A percentile compares a stretch with the other conserved stretches of the same genome.
phyloP scores from a whole-genome alignment of 768 basidiomycete genomes.

The Cyclocybe aegerita region DNA sequence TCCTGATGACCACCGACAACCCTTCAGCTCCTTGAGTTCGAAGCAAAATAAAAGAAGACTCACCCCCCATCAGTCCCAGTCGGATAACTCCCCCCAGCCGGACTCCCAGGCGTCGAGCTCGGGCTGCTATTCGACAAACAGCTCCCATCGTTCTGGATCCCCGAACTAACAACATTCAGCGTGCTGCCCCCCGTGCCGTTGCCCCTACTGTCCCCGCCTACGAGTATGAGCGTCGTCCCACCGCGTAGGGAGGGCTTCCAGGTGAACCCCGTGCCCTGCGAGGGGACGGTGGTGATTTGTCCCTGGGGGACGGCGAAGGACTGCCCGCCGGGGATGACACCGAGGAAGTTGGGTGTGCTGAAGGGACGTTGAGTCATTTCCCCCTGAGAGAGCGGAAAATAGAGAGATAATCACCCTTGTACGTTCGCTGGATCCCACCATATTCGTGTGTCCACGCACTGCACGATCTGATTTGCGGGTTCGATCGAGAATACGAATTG shows the following conservation, averaged over 20 bases:
- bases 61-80: constrained; percentile 44
- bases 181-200: constrained; percentile 69
- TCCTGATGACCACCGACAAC: constrained; percentile 19
- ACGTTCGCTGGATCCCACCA: constrained; percentile 60
- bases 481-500: constrained; percentile 60
- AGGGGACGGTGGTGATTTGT: constrained; percentile 38
- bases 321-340: constrained; percentile 78
- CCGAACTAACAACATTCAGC: constrained; percentile 52
- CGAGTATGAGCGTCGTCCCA: constrained; percentile 65
- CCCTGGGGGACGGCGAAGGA: constrained; percentile 65
- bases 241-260: constrained; percentile 67
- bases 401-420: constrained; percentile 42
- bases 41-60: not conserved
- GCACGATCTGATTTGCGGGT: constrained; percentile 63
- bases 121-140: constrained; percentile 66
- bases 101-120: constrained; percentile 73
- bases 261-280: constrained; percentile 60
- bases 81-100: constrained; percentile 73
- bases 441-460: constrained; percentile 61
- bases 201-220: constrained; percentile 68
- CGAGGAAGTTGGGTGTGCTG: constrained; percentile 62
- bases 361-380: not conserved
- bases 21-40: constrained; percentile 12
- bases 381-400: not conserved
- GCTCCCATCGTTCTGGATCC: constrained; percentile 43